phyloP scores from a whole-genome alignment of 257 asterid species.

The Hygrophila difformis region DNA sequence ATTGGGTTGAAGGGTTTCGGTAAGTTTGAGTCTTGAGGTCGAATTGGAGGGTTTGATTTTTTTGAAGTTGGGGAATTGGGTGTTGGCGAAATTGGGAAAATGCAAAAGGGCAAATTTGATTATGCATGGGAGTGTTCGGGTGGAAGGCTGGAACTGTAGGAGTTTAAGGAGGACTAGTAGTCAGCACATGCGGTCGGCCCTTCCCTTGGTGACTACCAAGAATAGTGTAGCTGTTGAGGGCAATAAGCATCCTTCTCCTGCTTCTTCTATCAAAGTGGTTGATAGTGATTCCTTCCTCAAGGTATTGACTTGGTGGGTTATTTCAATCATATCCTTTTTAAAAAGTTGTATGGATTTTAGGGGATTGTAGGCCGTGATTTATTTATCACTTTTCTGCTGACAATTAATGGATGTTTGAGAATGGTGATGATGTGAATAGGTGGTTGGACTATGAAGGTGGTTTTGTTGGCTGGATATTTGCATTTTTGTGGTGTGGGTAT shows the following conservation, averaged over 20 bases:
- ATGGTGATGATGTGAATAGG: too few species aligned
- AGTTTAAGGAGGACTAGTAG: conserved; percentile 21
- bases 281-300: conserved; percentile 36
- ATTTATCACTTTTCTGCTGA: too few species aligned
- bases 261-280: conserved; percentile 16
- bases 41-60: conserved; percentile 19
- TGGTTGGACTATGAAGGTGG: background rate
- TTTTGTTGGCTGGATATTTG: background rate
- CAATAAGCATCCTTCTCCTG: conserved; percentile 20
- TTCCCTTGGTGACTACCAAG: conserved; percentile 22
- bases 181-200: conserved; percentile 41
- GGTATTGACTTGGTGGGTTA: conserved; percentile 39
- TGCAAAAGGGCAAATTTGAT: conserved; percentile 31
- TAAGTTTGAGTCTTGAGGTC: background rate
- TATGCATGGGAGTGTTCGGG: conserved; percentile 48
- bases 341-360: background rate
- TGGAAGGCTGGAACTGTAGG: conserved; percentile 31
- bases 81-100: conserved; percentile 23
- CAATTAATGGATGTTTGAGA: too few species aligned
- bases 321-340: background rate
- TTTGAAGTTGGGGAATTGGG: conserved; percentile 21
- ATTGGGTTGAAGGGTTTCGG: background rate
- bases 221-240: conserved; percentile 21
- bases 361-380: too few species aligned
- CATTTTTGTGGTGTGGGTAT: background rate